Base-by-base conservation (phyloP, 345 rosid species). In the Firmiana major region DNA sequence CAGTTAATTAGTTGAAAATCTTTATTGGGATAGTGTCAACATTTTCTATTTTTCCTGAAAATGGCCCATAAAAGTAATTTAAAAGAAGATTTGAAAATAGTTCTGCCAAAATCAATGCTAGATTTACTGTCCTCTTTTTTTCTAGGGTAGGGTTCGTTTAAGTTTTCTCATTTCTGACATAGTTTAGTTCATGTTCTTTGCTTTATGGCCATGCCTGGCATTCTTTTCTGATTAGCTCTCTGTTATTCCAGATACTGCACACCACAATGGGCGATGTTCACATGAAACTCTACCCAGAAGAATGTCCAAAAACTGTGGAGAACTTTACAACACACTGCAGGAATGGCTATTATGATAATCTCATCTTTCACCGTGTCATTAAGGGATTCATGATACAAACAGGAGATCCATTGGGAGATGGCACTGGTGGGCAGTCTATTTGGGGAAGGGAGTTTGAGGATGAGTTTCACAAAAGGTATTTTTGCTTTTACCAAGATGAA, bases 371-470 rank as follows among this genome's bases (percentile, higher is more conserved):
- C 75, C 93, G 97, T 26, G 97, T 94, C 66, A 94, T 97, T 86
- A 94, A 85, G 82, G 99, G 99, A 75, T 96, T 96, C 88, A 96
- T 96, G 99, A 78, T 94, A 82, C 99, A 97, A 79, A 91, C 98
- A 26, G 99, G 99, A 74, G 99, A 97, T 80, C 98, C 99, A 71
- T 84, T 97, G 77, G 99, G 99, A 53, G 99, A 97, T 85, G 99
- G 99, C 66, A 97, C 98, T 60, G 99, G 98, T 75, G 99, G 98
- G 68, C 99, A 97, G 84, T 93, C 99, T 77, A 94, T 97, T 49
- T 94, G 99, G 99, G 99, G 99, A 68, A 91, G 98, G 86, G 99
- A 92, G 85, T 97, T 94, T 53, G 98, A 91, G 86, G 99, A 94
- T 49, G 99, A 97, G 87, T 94, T 97, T 83, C 99, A 97, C 85